Percentiles rank a stretch among this genome's conserved stretches.
Conservation (phyloP, 306 rosid genomes). For the Rosa persica region DNA sequence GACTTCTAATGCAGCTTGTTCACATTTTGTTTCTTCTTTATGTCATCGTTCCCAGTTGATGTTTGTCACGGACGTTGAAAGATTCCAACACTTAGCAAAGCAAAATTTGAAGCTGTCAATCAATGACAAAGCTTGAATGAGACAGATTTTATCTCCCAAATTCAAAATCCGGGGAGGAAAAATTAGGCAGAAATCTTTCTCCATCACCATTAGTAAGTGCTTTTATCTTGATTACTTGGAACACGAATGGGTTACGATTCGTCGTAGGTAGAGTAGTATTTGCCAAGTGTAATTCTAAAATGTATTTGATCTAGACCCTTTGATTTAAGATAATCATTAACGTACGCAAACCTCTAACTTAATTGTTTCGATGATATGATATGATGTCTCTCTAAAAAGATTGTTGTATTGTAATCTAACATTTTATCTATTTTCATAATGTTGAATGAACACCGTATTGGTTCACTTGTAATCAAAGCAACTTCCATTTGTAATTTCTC, state of each 20-base stretch:
- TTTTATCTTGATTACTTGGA: not conserved
- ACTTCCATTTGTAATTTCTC: too few species aligned
- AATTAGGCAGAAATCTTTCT: not conserved
- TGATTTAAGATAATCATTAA: too few species aligned
- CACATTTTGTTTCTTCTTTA: not conserved
- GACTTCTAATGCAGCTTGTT: not conserved
- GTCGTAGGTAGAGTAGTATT: not conserved
- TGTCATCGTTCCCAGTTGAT: not conserved
- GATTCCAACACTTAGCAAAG: not conserved
- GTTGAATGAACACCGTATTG: too few species aligned
- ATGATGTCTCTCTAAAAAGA: too few species aligned
- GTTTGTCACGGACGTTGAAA: not conserved
- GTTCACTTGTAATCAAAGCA: too few species aligned
- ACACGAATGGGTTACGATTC: not conserved
- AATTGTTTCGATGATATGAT: too few species aligned
- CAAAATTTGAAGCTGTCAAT: not conserved
- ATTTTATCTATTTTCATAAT: too few species aligned
- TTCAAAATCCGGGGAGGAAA: not conserved
- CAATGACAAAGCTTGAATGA: not conserved
- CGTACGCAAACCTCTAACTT: too few species aligned
- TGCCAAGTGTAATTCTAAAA: too few species aligned
- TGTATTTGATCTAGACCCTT: not conserved
- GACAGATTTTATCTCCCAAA: not conserved
- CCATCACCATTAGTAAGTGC: too few species aligned
- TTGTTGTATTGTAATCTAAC: too few species aligned